Base-by-base conservation (phyloP, 306 rosid genomes). In the Phaseolus lunatus region DNA sequence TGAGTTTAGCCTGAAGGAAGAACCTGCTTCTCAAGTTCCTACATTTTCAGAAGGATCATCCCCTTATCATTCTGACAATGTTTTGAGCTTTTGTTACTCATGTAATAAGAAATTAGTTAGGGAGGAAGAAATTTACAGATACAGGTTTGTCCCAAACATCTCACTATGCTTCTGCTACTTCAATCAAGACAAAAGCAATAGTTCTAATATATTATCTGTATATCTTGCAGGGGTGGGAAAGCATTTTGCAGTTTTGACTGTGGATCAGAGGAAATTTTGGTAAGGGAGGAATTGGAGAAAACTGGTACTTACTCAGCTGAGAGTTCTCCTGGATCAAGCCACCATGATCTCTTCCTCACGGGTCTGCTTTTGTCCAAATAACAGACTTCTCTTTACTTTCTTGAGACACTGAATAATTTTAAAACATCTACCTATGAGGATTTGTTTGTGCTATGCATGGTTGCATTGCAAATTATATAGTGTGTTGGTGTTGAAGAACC, bases 211-310 rank as follows among this genome's bases (percentile, higher is more conserved):
- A 43, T 56, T 7, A 33, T 33, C 9, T 69, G 22, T 26, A 49
- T 69, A 57, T 77, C 45, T 72, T 57, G 81, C 88, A 89, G 92
- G 63, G 87, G 81, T 53, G 88, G 78, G 73, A 87, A 93, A 85
- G 89, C 88, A 49, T 88, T 89, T 86, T 93, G 96, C 86, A 83
- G 96, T 79, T 78, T 84, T 53, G 81, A 70, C 37, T 83, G 97
- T 84, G 83, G 68, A 29, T 78, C 84, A 12, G 80, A 86, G 81
- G 88, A 78, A 75, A 78, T 72, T 77, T 87, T 73, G 54, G 77
- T 71, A 0, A 93, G 80, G 73, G 87, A 84, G 27, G 85, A 87
- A 87, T 64, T 76, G 67, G 85, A 85, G 84, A 82, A 48, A 77
- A 57, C 79, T 73, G 50, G 57, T 52, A 69, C 73, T 54, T 76